phyloP scores from a whole-genome alignment of 345 rosid genomes.

The Jatropha curcas region DNA sequence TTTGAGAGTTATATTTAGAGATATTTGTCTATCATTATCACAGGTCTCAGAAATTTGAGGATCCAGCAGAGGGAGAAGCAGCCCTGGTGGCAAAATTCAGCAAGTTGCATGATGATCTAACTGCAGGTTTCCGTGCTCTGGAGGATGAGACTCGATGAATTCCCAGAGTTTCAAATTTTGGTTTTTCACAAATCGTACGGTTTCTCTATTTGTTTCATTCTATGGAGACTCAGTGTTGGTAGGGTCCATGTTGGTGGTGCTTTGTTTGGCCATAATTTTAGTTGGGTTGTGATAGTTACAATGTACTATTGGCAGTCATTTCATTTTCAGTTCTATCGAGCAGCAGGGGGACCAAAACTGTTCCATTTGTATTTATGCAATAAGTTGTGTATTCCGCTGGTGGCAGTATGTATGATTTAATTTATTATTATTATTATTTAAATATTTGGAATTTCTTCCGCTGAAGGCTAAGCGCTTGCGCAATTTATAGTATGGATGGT shows the following conservation, averaged over 20 bases:
- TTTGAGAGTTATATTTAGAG: not conserved
- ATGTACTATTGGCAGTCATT: slow-evolving; percentile 5
- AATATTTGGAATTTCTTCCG: not conserved
- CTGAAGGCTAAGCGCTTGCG: not conserved
- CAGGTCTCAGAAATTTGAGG: slow-evolving; percentile 99
- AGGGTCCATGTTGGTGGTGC: slow-evolving; percentile 18
- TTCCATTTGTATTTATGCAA: slow-evolving; percentile 33
- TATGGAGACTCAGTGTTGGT: slow-evolving; percentile 18
- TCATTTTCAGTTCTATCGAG: slow-evolving; percentile 3
- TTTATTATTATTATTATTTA: not conserved
- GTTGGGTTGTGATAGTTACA: slow-evolving; percentile 18
- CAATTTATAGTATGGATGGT: too few relatives aligned
- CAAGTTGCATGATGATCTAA: slow-evolving; percentile 84
- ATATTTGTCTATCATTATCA: not conserved
- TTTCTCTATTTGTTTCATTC: not conserved
- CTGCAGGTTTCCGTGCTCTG: slow-evolving; percentile 89
- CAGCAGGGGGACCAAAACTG: slow-evolving; percentile 7
- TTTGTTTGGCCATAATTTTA: slow-evolving; percentile 16
- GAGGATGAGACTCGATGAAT: slow-evolving; percentile 94
- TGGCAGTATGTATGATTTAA: not conserved
- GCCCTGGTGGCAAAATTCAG: slow-evolving; percentile 78
- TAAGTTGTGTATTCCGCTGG: slow-evolving; percentile 28
- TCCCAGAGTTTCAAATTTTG: not conserved
- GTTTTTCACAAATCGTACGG: not conserved
- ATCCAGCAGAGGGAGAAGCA: slow-evolving; percentile 97